Base-by-base conservation (phyloP, 306 rosid species). In the Rubus idaeus region DNA sequence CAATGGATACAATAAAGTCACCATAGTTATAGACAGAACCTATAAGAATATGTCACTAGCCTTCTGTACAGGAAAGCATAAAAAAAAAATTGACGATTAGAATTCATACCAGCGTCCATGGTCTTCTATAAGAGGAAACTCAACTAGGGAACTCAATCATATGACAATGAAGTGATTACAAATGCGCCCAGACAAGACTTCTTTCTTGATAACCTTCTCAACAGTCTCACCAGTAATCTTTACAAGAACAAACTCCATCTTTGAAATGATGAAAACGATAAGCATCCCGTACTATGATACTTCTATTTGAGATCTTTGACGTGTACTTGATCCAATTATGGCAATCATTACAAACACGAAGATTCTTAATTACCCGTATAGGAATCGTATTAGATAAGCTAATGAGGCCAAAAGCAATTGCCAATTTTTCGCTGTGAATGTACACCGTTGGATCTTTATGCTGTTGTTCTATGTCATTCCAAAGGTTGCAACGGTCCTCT, bases 231-330 rank as follows among this genome's bases (percentile, higher is more conserved):
- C 97, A 89, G 83, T 87, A 93, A 84, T 93, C 98, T 78, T 86
- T 84, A 84, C 97, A 89, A 0, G 95, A 88, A 80, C 98, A 93
- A 60, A 69, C 45, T 21, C 96, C 98, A 1, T 69, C 89, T 71
- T 89, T 85, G 76, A 91, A 91, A 88, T 90, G 98, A 83, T 93
- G 98, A 79, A 93, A 93, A 39, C 98, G 95, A 80, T 88, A 89
- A 12, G 90, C 83, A 83, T 93, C 98, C 65, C 97, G 83, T 46
- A 91, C 97, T 71, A 91, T 78, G 71, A 93, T 89, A 56, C 73
- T 85, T 26, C 90, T 88, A 73, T 83, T 75, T 8, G 87, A 80
- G 64, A 91, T 77, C 83, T 86, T 82, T 4, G 98, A 91, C 23
- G 87, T 88, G 65, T 81, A 78, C 87, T 91, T 93, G 70, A 93